These are phyloP conservation scores for Vigna mungo DNA, from an alignment of 306 rosid species.

Conservation along the genomic window DNA sequence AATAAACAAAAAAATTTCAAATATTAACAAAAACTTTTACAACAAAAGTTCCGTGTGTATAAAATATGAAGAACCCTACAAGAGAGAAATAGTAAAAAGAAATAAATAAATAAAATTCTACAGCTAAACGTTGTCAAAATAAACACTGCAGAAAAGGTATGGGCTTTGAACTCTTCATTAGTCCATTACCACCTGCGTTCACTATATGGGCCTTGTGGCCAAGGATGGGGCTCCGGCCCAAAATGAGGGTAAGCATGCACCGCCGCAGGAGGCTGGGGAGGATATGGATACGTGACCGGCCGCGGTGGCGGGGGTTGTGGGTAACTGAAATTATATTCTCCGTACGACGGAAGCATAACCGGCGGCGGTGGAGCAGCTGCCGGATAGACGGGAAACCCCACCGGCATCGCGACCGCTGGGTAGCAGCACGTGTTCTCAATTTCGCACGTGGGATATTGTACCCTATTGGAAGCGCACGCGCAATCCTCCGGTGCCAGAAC, in stretches of 20 bases:
- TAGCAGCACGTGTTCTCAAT: slow-evolving; percentile 30
- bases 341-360: slow-evolving; percentile 14
- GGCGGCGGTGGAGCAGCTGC: not conserved
- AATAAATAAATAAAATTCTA: too few relatives aligned
- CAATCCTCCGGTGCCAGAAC: slow-evolving; percentile 35
- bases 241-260: slow-evolving; percentile 10
- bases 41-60: not conserved
- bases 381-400: not conserved
- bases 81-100: too few relatives aligned
- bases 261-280: slow-evolving; percentile 39
- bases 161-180: not conserved
- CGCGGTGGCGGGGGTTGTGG: slow-evolving; percentile 25
- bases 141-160: not conserved
- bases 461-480: not conserved
- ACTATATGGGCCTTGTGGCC: slow-evolving; percentile 39
- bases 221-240: slow-evolving; percentile 41
- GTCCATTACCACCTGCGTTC: slow-evolving; percentile 42
- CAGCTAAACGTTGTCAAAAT: too few relatives aligned
- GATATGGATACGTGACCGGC: slow-evolving; percentile 21
- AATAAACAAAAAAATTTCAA: not conserved
- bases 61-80: too few relatives aligned
- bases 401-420: slow-evolving; percentile 25
- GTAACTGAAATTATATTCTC: slow-evolving; percentile 6
- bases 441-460: slow-evolving; percentile 38
- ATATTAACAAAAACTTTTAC: not conserved